Evolutionary conservation across 306 rosid species (phyloP), one percentile per base, ranked within the genome.

Genomic region (Arachis stenosperma): DNA sequence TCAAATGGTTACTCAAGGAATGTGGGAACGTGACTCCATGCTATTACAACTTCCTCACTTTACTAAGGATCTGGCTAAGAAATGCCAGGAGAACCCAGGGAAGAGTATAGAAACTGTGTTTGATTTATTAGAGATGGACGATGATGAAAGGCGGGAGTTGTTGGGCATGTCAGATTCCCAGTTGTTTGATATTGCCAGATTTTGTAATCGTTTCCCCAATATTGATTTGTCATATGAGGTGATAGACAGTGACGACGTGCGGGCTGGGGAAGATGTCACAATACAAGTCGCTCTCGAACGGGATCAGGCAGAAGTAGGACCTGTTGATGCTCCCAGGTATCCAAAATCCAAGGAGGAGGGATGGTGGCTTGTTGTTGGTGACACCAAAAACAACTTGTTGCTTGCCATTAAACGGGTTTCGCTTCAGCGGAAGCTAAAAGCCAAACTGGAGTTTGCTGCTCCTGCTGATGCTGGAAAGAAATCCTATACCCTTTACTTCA

Each of bases 281-380:
- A 11, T 94, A 71, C 90, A 66, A 66, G 92, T 94, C 51, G 75
- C 89, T 48, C 89, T 89, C 48, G 95, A 91, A 75, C 89, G 95
- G 70, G 96, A 91, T 82, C 84, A 77, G 81, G 63, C 84, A 2
- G 98, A 91, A 71, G 64, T 85, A 8, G 91, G 90, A 40, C 75
- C 96, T 27, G 95, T 89, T 68, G 91, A 86, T 77, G 84, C 97
- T 58, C 85, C 82, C 44, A 86, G 86, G 88, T 94, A 89, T 77
- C 91, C 98, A 1, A 91, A 87, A 85, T 82, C 86, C 56, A 94
- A 88, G 83, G 98, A 94, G 78, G 98, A 94, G 81, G 96, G 96
- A 4, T 91, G 98, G 96, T 91, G 98, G 98, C 94, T 94, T 61
- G 92, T 91, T 44, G 95, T 86, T 7, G 98, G 98, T 36, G 96